phyloP scores from a whole-genome alignment of 2,329 filamentous ascomycete genomes.

The Monilinia fructicola region DNA sequence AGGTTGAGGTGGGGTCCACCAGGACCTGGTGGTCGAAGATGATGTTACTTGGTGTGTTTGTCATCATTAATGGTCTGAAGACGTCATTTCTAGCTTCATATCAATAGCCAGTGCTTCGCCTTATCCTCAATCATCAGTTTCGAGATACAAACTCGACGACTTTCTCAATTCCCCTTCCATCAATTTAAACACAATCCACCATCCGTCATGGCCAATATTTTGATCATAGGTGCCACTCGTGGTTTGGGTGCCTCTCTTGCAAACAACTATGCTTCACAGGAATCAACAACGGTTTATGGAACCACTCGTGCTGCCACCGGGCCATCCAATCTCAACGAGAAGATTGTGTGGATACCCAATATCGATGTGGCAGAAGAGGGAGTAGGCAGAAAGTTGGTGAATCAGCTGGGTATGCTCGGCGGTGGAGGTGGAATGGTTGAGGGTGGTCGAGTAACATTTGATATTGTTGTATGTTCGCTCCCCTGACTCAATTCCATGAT shows the following conservation, averaged over 20 bases:
- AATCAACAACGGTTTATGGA: conserved; percentile 54
- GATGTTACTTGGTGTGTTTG: neutral
- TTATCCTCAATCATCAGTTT: neutral
- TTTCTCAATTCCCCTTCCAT: neutral
- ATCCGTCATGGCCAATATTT: conserved; percentile 41
- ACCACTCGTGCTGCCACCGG: conserved; percentile 53
- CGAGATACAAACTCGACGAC: neutral
- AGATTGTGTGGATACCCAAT: conserved; percentile 56
- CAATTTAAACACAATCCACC: neutral
- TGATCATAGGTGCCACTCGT: conserved; percentile 67
- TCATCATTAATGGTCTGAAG: conserved; percentile 1
- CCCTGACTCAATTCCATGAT: neutral
- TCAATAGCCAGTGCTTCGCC: no score
- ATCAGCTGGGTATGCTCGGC: conserved; percentile 43
- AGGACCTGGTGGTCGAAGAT: no score
- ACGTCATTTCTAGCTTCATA: conserved; percentile 2
- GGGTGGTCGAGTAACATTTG: conserved; percentile 43
- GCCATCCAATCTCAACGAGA: conserved; percentile 45
- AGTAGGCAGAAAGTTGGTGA: conserved; percentile 50
- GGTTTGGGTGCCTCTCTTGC: conserved; percentile 64
- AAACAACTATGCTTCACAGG: conserved; percentile 54
- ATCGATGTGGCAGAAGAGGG: conserved; percentile 55
- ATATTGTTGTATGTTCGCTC: conserved; percentile 46
- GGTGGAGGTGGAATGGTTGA: conserved; percentile 34
- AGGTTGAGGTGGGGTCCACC: neutral